A percentile compares a stretch with the other conserved stretches of the same genome.
These are phyloP conservation scores for Hypomyces rosellus DNA, from an alignment of 2,329 filamentous ascomycete genomes.

Conservation along the genomic window DNA sequence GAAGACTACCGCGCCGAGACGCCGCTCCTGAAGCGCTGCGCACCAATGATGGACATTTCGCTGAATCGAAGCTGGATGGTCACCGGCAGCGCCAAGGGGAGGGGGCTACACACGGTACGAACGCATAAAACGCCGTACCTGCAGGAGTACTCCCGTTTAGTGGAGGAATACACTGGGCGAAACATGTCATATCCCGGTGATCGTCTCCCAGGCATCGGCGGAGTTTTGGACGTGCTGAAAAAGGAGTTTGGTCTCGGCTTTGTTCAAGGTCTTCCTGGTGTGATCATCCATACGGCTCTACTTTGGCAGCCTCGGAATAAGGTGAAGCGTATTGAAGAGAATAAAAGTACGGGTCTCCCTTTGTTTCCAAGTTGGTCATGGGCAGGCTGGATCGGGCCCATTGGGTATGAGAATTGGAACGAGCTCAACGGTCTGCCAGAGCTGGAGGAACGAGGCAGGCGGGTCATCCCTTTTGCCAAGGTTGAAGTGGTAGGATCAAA, in stretches of 20 bases:
- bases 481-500: background rate
- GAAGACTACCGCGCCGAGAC: slow-evolving; percentile 5
- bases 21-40: slow-evolving; percentile 1
- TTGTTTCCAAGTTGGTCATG: slow-evolving; percentile 9
- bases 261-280: slow-evolving; percentile 1
- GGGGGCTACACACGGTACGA: slow-evolving; percentile 5
- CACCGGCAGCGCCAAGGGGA: background rate
- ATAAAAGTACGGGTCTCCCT: background rate
- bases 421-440: slow-evolving; percentile 2
- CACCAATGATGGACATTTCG: slow-evolving; percentile 6
- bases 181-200: slow-evolving; percentile 7
- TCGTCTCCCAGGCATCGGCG: slow-evolving; percentile 1
- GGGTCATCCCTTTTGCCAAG: background rate
- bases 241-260: slow-evolving; percentile 2
- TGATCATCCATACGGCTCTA: slow-evolving; percentile 2
- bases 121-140: background rate
- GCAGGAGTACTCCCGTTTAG: slow-evolving; percentile 3
- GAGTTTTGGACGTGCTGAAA: slow-evolving; percentile 2
- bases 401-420: slow-evolving; percentile 7
- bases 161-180: slow-evolving; percentile 4
- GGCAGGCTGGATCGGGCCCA: slow-evolving; percentile 7
- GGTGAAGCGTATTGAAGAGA: background rate
- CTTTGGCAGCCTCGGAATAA: slow-evolving; percentile 8
- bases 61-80: slow-evolving; percentile 8
- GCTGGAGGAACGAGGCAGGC: background rate